A percentile compares a stretch with the other conserved stretches of the same genome.
phyloP scores from a whole-genome alignment of 129 eudicot genomes.

The Smallanthus sonchifolius region DNA sequence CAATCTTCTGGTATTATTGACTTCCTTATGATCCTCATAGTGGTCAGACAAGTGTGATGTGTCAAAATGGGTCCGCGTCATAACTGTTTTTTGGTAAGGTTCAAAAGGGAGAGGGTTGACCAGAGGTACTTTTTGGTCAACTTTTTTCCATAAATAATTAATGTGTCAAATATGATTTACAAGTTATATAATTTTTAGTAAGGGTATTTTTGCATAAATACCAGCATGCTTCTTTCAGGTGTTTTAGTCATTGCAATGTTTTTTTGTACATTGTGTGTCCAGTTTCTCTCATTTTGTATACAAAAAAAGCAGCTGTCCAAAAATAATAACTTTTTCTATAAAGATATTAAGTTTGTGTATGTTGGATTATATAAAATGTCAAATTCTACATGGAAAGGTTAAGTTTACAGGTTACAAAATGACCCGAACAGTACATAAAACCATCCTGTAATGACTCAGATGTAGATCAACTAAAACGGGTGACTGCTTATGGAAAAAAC shows the following conservation, averaged over 20 bases:
- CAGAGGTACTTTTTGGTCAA: background rate
- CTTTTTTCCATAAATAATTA: background rate
- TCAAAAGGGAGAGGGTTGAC: background rate
- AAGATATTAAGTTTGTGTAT: background rate
- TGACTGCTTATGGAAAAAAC: background rate
- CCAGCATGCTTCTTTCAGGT: background rate
- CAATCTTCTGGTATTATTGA: constrained; percentile 62
- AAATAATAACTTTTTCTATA: background rate
- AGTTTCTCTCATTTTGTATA: background rate
- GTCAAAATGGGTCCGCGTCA: background rate
- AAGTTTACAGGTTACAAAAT: background rate
- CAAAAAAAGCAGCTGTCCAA: background rate
- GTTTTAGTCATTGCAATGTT: background rate
- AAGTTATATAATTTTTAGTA: background rate
- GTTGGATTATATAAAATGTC: background rate
- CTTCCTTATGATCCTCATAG: background rate
- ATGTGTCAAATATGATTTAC: background rate
- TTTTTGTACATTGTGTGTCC: background rate
- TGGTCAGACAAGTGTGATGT: background rate
- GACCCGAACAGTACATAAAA: background rate
- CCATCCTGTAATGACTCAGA: background rate
- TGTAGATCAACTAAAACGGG: background rate
- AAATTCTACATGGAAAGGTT: background rate
- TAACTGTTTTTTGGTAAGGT: background rate
- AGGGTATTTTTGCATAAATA: background rate